Percentiles rank a stretch among this genome's conserved stretches.
These are phyloP conservation scores for Huntiella savannae DNA, from an alignment of 2,329 filamentous ascomycete genomes.

Conservation along the genomic window DNA sequence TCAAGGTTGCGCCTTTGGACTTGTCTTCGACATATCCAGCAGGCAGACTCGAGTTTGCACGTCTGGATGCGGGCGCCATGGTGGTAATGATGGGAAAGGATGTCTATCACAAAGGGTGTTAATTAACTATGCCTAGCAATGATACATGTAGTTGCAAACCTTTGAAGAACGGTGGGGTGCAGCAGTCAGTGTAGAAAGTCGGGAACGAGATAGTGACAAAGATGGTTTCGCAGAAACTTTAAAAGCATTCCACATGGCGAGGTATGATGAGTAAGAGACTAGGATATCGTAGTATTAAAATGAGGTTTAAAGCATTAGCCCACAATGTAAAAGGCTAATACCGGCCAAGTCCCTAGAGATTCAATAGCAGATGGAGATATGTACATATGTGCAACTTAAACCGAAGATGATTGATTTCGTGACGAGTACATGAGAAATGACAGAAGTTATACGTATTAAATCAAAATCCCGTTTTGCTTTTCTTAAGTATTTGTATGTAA, in stretches of 20 bases:
- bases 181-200: not conserved
- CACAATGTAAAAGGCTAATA: not conserved
- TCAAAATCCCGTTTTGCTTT: not conserved
- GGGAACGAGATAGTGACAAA: slow-evolving; percentile 1
- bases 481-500: no score
- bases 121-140: not conserved
- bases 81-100: slow-evolving; percentile 3
- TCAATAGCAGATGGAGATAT: no score
- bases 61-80: slow-evolving; percentile 13
- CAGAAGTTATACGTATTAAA: not conserved
- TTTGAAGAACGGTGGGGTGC: not conserved
- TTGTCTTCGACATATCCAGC: slow-evolving; percentile 62
- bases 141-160: not conserved
- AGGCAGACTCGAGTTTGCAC: slow-evolving; percentile 7
- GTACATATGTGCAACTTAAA: not conserved
- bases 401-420: not conserved
- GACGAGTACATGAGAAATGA: no score
- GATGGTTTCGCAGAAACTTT: slow-evolving; percentile 6
- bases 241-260: slow-evolving; percentile 9
- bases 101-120: not conserved
- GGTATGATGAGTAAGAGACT: not conserved
- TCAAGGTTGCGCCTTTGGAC: slow-evolving; percentile 61
- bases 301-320: not conserved
- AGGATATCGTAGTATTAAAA: no score
- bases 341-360: no score